Evolutionary conservation across 2,329 filamentous ascomycete species (phyloP), one percentile per base, ranked within the genome.

Genomic region (Pleomassaria siparia): DNA sequence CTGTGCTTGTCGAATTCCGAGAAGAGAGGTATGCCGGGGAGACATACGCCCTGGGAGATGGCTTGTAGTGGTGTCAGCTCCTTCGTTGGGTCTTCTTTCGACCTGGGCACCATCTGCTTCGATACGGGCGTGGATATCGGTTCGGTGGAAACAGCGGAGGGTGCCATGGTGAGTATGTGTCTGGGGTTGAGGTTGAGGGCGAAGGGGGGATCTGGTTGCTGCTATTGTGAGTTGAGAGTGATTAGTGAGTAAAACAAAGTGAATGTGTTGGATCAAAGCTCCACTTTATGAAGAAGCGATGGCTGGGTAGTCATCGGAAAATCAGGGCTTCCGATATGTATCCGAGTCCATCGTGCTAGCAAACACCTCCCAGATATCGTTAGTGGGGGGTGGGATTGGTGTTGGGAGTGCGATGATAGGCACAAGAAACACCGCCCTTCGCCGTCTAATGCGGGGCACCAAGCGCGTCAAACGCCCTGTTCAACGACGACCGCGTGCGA

Each of bases 21-120:
- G 59, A 84, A 83, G 30, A 71, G 73, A 2, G 83, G 83, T 16
- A 86, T 82, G 8, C 80, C 78, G 10, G 74, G 70, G 21, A 80
- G 71, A 50, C 65, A 71, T 12, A 70, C 62, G 35, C 76, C 76
- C 62, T 77, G 75, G 16, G 72, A 76, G 43, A 78, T 78, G 29
- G 69, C 69, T 51, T 74, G 64, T 13, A 74, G 54, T 1, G 69
- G 60, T 7, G 67, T 71, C 43, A 57, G 50, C 11, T 65, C 58
- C 26, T 67, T 62, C 0, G 57, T 47, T 10, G 40, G 46, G n/a
- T 63, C 51, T 20, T 60, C 49, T 44, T 63, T 51, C 12, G 53
- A 51, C 26, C 46, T 55, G 5, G 59, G 51, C 8, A 59, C 53
- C 7, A 56, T 25, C 44, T 59, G 55, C 42, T 64, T 64, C 18